Percentiles rank a stretch among this genome's conserved stretches.
These are phyloP conservation scores for Paramecium primaurelia DNA, from an alignment of 73 alveolate genomes.

Conservation along the genomic window DNA sequence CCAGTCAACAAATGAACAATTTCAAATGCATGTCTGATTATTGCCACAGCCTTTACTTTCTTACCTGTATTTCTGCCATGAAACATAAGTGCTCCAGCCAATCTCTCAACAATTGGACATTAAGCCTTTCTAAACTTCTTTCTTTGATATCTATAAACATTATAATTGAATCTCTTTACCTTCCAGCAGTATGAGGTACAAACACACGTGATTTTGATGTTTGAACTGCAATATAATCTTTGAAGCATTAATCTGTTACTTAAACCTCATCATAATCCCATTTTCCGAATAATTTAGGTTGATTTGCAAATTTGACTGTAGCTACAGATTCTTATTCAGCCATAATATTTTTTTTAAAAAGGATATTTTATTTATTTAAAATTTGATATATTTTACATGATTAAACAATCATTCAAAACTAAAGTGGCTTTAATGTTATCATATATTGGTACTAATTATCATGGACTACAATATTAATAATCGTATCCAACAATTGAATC, in stretches of 20 bases:
- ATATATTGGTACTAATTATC: constrained; percentile 52
- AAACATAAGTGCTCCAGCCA: constrained; percentile 93
- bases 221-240: constrained; percentile 85
- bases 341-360: neutral
- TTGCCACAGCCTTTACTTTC: constrained; percentile 97
- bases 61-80: constrained; percentile 99
- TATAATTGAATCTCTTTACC: neutral
- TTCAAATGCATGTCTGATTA: constrained; percentile 97
- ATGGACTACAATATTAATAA: constrained; percentile 37
- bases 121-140: constrained; percentile 97
- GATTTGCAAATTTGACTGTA: constrained; percentile 48
- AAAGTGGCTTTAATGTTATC: constrained; percentile 50
- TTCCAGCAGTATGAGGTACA: constrained; percentile 99
- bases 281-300: constrained; percentile 87
- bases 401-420: constrained; percentile 42
- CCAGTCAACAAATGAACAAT: constrained; percentile 94
- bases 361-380: too few species aligned
- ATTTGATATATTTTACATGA: neutral
- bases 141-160: constrained; percentile 81
- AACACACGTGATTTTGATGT: constrained; percentile 74
- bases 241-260: constrained; percentile 80
- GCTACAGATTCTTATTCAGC: constrained; percentile 42
- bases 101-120: constrained; percentile 99
- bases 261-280: constrained; percentile 86
- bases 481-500: constrained; percentile 33